Evolutionary conservation across 1,284 basidiomycete species (phyloP).

Genomic region (Tetrapyrgos nigripes): DNA sequence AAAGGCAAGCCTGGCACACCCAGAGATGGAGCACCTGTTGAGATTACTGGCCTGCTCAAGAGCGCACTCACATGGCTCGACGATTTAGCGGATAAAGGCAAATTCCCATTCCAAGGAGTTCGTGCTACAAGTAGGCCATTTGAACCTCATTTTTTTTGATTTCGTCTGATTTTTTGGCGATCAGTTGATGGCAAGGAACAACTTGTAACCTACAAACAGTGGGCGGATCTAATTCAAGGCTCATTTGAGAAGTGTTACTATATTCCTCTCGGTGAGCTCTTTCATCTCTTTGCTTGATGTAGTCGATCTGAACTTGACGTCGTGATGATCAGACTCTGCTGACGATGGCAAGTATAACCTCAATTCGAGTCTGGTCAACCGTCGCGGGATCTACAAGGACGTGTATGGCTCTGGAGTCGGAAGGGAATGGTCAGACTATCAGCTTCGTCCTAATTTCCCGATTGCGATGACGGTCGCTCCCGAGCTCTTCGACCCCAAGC

Average conservation of each 20-base stretch:
- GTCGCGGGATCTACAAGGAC: constrained; percentile 98
- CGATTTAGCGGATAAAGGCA: constrained; percentile 65
- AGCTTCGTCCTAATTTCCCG: constrained; percentile 91
- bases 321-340: constrained; percentile 55
- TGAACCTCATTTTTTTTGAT: not conserved
- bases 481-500: constrained; percentile 87
- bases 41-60: constrained; percentile 94
- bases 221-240: constrained; percentile 84
- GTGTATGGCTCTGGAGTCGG: constrained; percentile 89
- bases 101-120: constrained; percentile 93
- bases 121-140: constrained; percentile 74
- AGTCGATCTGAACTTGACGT: not conserved
- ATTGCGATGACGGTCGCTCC: constrained; percentile 98
- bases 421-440: constrained; percentile 96
- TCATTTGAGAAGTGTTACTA: constrained; percentile 94
- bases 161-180: constrained; percentile 6
- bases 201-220: constrained; percentile 89
- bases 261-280: constrained; percentile 76
- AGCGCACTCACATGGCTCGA: constrained; percentile 92
- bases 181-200: constrained; percentile 77
- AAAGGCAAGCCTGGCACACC: constrained; percentile 96
- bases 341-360: constrained; percentile 81
- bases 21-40: constrained; percentile 93
- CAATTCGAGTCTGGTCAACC: constrained; percentile 79
- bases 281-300: constrained; percentile 3